Evolutionary conservation across 2,329 filamentous ascomycete species (phyloP).

Genomic region (Calonectria pseudoreteaudii): DNA sequence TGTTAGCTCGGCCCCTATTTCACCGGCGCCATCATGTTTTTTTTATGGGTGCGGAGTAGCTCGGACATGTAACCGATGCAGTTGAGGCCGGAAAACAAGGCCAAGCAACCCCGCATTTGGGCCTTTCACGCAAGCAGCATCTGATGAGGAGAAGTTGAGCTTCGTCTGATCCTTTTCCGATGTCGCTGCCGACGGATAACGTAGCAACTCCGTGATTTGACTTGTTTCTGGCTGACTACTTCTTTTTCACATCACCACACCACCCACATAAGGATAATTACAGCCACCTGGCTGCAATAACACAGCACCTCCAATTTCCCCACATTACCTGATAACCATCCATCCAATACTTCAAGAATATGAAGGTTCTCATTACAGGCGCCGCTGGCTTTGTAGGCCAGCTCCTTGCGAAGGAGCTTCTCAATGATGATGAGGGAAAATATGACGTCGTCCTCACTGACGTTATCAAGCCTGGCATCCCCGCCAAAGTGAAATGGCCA

Average conservation of each 20-base stretch:
- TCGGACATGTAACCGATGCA: neutral
- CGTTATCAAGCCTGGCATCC: slow-evolving; percentile 62
- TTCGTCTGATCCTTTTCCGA: neutral
- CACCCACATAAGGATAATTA: neutral
- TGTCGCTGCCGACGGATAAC: neutral
- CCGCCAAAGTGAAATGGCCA: slow-evolving; percentile 46
- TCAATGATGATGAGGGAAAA: slow-evolving; percentile 48
- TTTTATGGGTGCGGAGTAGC: neutral
- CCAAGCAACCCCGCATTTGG: neutral
- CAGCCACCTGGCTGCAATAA: neutral
- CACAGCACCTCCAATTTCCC: neutral
- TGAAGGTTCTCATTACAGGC: slow-evolving; percentile 68
- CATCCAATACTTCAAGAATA: neutral
- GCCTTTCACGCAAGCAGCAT: neutral
- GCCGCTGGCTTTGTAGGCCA: slow-evolving; percentile 73
- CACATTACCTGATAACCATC: neutral
- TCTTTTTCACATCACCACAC: neutral
- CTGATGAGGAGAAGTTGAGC: neutral
- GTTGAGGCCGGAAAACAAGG: neutral
- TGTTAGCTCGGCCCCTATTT: neutral
- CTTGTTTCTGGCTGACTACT: neutral
- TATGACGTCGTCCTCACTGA: slow-evolving; percentile 66
- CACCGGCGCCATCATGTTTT: neutral
- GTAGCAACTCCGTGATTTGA: neutral
- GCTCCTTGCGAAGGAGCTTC: slow-evolving; percentile 65